These are phyloP conservation scores for Pleurotus sapidus DNA, from an alignment of 768 basidiomycete genomes.

Conservation along the genomic window DNA sequence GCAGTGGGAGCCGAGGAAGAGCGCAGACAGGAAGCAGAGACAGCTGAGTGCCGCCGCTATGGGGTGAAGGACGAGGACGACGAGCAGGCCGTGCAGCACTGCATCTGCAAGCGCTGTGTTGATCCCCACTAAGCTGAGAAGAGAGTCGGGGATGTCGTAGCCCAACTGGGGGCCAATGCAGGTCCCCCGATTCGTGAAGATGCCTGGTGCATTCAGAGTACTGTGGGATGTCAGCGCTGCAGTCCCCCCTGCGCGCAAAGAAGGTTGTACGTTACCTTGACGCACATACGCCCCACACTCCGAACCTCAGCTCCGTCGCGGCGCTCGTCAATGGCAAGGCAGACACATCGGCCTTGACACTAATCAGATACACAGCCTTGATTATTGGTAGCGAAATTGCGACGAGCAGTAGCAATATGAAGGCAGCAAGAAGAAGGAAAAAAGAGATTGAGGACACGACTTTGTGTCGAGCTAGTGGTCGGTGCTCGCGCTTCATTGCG, in stretches of 20 bases:
- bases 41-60: constrained; percentile 60
- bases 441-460: constrained; percentile 45
- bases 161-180: constrained; percentile 70
- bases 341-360: constrained; percentile 33
- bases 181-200: constrained; percentile 34
- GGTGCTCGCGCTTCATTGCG: constrained; percentile 18
- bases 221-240: background rate
- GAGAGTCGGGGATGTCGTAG: constrained; percentile 53
- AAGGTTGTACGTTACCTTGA: constrained; percentile 32
- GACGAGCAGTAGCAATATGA: constrained; percentile 74
- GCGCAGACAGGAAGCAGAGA: constrained; percentile 45
- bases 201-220: constrained; percentile 23
- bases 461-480: constrained; percentile 44
- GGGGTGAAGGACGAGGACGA: constrained; percentile 68
- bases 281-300: constrained; percentile 83
- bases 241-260: background rate
- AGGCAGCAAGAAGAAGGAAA: constrained; percentile 52
- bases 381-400: constrained; percentile 75
- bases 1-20: constrained; percentile 57
- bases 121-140: constrained; percentile 42
- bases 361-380: constrained; percentile 62
- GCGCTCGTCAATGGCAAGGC: constrained; percentile 41
- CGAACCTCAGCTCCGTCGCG: constrained; percentile 65
- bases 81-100: constrained; percentile 46
- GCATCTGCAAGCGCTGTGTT: constrained; percentile 39